Evolutionary conservation across 306 rosid genomes (phyloP).

Genomic region (Medicago arabica): DNA sequence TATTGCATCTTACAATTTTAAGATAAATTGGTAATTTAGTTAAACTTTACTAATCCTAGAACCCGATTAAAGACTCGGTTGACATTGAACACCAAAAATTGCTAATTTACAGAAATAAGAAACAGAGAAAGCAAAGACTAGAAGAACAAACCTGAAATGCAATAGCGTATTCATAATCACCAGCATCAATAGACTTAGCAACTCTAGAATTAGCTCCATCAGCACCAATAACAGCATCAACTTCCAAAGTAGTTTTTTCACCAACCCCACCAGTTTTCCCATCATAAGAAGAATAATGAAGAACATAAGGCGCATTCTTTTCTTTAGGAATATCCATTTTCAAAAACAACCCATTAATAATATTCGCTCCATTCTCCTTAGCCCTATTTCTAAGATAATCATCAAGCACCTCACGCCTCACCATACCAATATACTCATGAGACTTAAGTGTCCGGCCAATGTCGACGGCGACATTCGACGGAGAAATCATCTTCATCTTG

Average conservation of each 20-base stretch:
- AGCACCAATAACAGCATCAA: slow-evolving; percentile 96
- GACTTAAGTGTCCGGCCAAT: slow-evolving; percentile 86
- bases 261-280: slow-evolving; percentile 75
- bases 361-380: slow-evolving; percentile 71
- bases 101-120: not conserved
- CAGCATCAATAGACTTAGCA: slow-evolving; percentile 89
- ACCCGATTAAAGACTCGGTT: not conserved
- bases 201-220: slow-evolving; percentile 97
- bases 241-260: slow-evolving; percentile 75
- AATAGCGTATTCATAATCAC: slow-evolving; percentile 95
- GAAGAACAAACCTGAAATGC: slow-evolving; percentile 80
- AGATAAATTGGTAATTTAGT: too few species aligned
- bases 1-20: too few species aligned
- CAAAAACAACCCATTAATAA: slow-evolving; percentile 84
- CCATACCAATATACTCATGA: slow-evolving; percentile 98
- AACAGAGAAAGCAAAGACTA: not conserved
- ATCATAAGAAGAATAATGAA: slow-evolving; percentile 76
- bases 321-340: slow-evolving; percentile 82
- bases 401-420: slow-evolving; percentile 89
- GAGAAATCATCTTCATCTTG: slow-evolving; percentile 98
- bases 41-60: not conserved
- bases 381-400: slow-evolving; percentile 75
- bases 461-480: slow-evolving; percentile 95
- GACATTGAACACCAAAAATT: slow-evolving; percentile 1
- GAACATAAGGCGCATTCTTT: slow-evolving; percentile 63